Evolutionary conservation across 495 filamentous ascomycete species (phyloP), one percentile per base, ranked within the genome.

Genomic region (Barbatosphaeria neglecta): DNA sequence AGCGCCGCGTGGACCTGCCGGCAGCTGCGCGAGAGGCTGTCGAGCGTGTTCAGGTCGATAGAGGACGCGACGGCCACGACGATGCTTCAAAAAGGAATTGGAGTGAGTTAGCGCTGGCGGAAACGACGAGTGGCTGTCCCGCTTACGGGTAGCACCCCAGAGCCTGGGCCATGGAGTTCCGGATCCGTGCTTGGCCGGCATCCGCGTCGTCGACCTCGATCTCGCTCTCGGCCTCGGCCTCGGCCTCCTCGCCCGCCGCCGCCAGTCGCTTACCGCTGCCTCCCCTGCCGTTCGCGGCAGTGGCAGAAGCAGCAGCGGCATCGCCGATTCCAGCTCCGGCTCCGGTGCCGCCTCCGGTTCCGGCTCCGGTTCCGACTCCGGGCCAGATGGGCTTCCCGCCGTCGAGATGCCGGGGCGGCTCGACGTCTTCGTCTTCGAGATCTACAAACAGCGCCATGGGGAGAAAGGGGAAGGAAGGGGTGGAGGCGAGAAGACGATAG

Each of bases 81-180:
- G 52, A 95, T 81, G 49, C 89, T 93, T 19, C 45, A 38, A 41
- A 20, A 19, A 11, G 17, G 24, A 41, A 50, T n/a, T n/a, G n/a
- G n/a, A n/a, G n/a, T n/a, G n/a, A n/a, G n/a, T n/a, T n/a, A n/a
- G n/a, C n/a, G n/a, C n/a, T n/a, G n/a, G n/a, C n/a, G n/a, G n/a
- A n/a, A n/a, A n/a, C n/a, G n/a, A n/a, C n/a, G n/a, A 25, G 63
- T 72, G 52, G 51, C 52, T 56, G 55, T 59, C 49, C n/a, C 55
- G 65, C 72, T 53, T 73, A 95, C 89, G 89, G 89, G 75, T 95
- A 95, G 68, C 87, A 92, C 53, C 81, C 81, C 66, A 95, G 70
- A 51, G 85, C 83, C 57, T 78, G 74, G 24, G 86, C 84, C 68
- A 90, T 82, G 45, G 72, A 70, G 66, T 79, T 83, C 56, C 72